Conservation (phyloP, 176 grass and related monocot species). For the Phragmites australis region DNA sequence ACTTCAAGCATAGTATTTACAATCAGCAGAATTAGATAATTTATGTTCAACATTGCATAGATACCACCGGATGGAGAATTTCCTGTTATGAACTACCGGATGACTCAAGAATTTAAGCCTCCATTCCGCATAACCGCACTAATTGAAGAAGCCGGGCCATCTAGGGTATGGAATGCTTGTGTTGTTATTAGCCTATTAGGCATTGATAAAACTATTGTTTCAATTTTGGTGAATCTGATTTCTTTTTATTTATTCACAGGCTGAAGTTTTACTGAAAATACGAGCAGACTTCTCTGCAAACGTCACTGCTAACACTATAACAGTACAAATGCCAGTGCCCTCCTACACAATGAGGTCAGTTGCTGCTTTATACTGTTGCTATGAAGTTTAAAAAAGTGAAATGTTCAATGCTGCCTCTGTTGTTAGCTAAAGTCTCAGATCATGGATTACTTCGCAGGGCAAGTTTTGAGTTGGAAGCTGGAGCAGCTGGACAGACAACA, state of each 20-base stretch:
- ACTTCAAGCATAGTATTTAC: constrained; percentile 16
- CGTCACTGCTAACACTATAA: constrained; percentile 88
- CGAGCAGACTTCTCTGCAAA: constrained; percentile 90
- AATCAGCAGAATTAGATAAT: constrained; percentile 27
- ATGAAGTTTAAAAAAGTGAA: not conserved
- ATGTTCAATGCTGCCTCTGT: not conserved
- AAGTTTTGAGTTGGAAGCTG: constrained; percentile 96
- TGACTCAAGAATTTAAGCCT: constrained; percentile 97
- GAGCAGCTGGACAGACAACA: constrained; percentile 78
- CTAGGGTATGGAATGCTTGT: constrained; percentile 55
- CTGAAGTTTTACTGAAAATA: constrained; percentile 94
- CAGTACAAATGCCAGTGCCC: constrained; percentile 94
- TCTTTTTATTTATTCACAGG: constrained; percentile 50
- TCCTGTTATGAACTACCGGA: constrained; percentile 96
- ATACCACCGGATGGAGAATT: constrained; percentile 98
- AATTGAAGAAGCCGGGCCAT: constrained; percentile 94
- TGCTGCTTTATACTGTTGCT: constrained; percentile 23
- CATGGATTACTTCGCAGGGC: constrained; percentile 52
- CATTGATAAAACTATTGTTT: constrained; percentile 13
- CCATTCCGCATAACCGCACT: constrained; percentile 81
- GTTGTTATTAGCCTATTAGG: constrained; percentile 38
- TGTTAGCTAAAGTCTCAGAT: constrained; percentile 13
- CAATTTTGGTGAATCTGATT: constrained; percentile 6
- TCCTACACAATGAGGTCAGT: constrained; percentile 79
- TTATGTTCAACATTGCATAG: constrained; percentile 47